Conservation (phyloP, 306 rosid genomes). For the Rosa rugosa region DNA sequence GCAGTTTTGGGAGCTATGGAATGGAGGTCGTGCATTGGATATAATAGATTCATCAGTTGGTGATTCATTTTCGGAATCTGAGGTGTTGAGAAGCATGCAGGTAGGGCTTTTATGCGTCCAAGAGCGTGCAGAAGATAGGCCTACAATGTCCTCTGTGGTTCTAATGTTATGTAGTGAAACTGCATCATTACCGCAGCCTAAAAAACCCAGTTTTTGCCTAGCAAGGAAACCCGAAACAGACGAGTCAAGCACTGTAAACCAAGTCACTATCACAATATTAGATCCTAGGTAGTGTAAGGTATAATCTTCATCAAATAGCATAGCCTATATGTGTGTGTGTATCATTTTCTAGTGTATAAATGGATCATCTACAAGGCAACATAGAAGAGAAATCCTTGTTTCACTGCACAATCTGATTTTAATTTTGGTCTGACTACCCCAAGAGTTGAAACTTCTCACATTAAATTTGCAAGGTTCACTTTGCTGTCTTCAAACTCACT, state of each 20-base stretch:
- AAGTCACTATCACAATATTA: conserved; percentile 65
- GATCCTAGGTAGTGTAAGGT: conserved; percentile 54
- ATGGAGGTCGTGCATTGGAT: conserved; percentile 52
- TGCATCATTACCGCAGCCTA: conserved; percentile 61
- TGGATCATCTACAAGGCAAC: not conserved
- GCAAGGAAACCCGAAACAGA: conserved; percentile 57
- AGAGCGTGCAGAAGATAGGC: conserved; percentile 51
- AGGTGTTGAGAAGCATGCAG: conserved; percentile 70
- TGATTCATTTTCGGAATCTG: conserved; percentile 41
- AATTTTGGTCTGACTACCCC: not conserved
- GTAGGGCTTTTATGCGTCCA: conserved; percentile 40
- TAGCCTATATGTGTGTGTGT: conserved; percentile 23
- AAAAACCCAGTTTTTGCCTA: conserved; percentile 61
- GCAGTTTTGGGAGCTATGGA: conserved; percentile 77
- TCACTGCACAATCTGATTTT: not conserved
- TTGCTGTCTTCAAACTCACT: conserved; percentile 14
- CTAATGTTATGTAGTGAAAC: conserved; percentile 66
- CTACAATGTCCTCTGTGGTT: conserved; percentile 41
- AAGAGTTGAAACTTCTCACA: not conserved
- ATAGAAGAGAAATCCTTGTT: not conserved
- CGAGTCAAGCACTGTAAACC: conserved; percentile 63
- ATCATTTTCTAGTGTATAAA: not conserved
- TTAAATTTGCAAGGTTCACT: not conserved
- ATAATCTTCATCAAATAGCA: conserved; percentile 9
- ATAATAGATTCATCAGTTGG: conserved; percentile 50